A percentile compares a stretch with the other conserved stretches of the same genome.
Evolutionary conservation across 805 yeast genomes (phyloP).

Genomic region (Naumovozyma baii): DNA sequence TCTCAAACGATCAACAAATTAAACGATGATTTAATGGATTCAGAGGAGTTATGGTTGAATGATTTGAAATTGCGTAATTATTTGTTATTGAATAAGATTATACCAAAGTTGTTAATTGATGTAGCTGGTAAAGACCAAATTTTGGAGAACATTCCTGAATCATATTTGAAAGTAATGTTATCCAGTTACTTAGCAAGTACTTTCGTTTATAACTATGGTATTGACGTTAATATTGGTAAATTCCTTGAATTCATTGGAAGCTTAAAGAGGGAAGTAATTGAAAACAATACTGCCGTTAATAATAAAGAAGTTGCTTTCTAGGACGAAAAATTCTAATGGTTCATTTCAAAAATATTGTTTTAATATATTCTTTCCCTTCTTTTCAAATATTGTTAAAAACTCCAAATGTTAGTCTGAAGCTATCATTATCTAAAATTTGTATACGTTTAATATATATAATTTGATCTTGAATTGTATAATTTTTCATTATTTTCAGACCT

Average conservation of each 20-base stretch:
- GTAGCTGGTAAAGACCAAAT: constrained; percentile 60
- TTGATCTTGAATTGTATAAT: no score
- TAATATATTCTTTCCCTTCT: no score
- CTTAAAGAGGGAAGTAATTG: constrained; percentile 35
- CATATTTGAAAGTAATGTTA: constrained; percentile 80
- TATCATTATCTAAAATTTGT: no score
- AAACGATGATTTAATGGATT: constrained; percentile 73
- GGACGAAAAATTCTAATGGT: no score
- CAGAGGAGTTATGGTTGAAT: constrained; percentile 75
- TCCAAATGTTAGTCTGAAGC: no score
- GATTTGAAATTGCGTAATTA: constrained; percentile 69
- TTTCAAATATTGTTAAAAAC: no score
- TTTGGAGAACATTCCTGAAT: constrained; percentile 69
- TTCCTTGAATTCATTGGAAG: constrained; percentile 61
- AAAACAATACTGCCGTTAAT: no score
- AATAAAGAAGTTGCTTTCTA: no score
- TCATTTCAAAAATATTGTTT: no score
- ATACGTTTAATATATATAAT: no score
- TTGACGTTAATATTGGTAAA: constrained; percentile 67
- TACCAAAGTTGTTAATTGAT: constrained; percentile 62
- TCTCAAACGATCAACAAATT: constrained; percentile 76
- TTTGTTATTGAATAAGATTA: constrained; percentile 56
- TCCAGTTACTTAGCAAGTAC: constrained; percentile 78
- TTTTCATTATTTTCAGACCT: no score
- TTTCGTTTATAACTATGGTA: constrained; percentile 74